Conservation (phyloP, 208 protist genomes). For the Endotrypanum monterogeii region DNA sequence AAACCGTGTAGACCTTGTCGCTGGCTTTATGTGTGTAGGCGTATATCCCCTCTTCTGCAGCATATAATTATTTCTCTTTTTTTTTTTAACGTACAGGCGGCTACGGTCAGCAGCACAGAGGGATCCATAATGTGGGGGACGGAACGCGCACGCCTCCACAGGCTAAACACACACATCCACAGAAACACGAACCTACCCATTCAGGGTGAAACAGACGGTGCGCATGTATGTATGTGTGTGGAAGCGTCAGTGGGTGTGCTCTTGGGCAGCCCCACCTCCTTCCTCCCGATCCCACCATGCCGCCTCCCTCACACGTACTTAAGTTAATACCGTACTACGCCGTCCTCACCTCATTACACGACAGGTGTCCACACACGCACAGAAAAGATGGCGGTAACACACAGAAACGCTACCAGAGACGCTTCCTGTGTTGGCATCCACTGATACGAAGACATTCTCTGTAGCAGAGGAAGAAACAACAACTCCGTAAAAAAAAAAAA, state of each 20-base stretch:
- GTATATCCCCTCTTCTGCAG: not conserved
- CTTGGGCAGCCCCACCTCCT: too few species aligned
- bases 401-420: conserved; percentile 2
- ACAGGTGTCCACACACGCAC: not conserved
- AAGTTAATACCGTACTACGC: not conserved
- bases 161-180: conserved; percentile 2
- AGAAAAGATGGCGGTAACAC: conserved; percentile 1
- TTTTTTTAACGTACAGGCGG: not conserved
- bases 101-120: not conserved
- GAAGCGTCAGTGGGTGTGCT: not conserved
- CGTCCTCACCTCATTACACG: not conserved
- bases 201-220: not conserved
- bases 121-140: not conserved
- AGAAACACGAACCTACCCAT: not conserved
- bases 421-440: not conserved
- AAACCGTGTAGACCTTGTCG: not conserved
- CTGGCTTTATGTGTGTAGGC: not conserved
- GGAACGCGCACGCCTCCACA: not conserved
- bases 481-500: not conserved
- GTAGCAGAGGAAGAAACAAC: conserved; percentile 7
- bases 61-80: not conserved
- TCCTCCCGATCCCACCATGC: not conserved
- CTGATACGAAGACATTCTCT: not conserved
- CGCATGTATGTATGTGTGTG: not conserved
- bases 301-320: not conserved